Percentiles rank a stretch among this genome's conserved stretches.
phyloP scores from a whole-genome alignment of 1,284 basidiomycete genomes.

The Cystobasidiaceae sp. region DNA sequence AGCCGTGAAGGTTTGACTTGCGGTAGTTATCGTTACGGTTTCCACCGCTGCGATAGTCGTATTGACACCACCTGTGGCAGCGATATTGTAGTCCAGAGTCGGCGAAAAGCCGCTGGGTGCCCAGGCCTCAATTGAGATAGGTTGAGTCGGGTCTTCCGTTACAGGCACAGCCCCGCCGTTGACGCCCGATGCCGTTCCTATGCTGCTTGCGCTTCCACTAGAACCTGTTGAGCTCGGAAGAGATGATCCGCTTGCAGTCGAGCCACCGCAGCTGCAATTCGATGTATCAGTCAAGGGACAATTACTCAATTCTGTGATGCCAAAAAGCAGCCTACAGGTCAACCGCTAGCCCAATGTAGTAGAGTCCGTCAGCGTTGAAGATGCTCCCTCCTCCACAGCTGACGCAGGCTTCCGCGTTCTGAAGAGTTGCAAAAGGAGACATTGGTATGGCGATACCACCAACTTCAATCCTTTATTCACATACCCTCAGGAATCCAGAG shows the following conservation, averaged over 20 bases:
- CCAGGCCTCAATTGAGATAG: constrained; percentile 12
- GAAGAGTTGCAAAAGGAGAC: no score
- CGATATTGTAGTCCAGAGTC: background rate
- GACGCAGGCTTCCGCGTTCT: background rate
- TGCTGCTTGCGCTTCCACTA: background rate
- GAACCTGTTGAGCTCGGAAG: background rate
- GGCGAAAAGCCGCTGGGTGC: constrained; percentile 8
- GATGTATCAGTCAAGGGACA: no score
- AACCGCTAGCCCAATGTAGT: background rate
- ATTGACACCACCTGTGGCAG: constrained; percentile 1
- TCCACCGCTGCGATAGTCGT: background rate
- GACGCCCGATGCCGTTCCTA: no score
- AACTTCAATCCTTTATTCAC: no score
- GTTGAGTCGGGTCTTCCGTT: background rate
- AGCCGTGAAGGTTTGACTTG: constrained; percentile 2
- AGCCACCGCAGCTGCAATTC: no score
- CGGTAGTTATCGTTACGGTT: background rate
- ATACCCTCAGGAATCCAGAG: background rate
- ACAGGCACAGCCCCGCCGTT: background rate
- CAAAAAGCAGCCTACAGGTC: background rate
- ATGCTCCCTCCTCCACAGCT: background rate
- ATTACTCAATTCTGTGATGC: no score
- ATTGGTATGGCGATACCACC: no score
- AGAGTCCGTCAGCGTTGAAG: background rate
- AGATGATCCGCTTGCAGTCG: background rate